Base-by-base conservation (phyloP, 768 basidiomycete genomes). In the Tylopilus intermedius region DNA sequence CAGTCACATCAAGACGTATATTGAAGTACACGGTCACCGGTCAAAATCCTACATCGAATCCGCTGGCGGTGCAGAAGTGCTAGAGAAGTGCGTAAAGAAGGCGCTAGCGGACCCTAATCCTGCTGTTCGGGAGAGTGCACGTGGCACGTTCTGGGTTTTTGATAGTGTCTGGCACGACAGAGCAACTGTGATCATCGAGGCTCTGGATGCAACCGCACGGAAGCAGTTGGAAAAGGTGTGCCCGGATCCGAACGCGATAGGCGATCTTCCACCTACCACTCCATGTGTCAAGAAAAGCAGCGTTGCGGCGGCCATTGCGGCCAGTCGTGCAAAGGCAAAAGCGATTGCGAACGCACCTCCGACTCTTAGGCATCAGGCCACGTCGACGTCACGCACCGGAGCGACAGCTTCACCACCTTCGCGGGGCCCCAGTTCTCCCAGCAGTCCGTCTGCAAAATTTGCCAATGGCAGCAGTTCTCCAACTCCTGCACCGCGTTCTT, bases 211-310 rank as follows among this genome's bases (percentile, higher is more conserved):
- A 1, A 71, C 70, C 13, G 83, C 82, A 15, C 78, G 83, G 55
- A 95, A 90, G 70, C 87, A 92, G 68, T 71, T 98, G 30, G 92
- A 96, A 65, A 94, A 88, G 71, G 82, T 74, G 2, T 90, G 91
- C 58, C 90, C 92, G 1, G 74, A 80, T 60, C 79, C 80, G 5
- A 72, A 74, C 38, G 65, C 50, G 10, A 58, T 75, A 18, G 71
- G 71, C 11, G 57, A 64, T 24, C 64, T 75, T 24, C 71, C 77
- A 29, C 76, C 79, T 3, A 79, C 80, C 8, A 81, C 86, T 14
- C 80, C 80, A 47, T 71, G 67, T 49, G 67, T 68, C 49, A 93
- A 92, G 72, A 93, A 93, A 69, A 81, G 81, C 42, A 90, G 89
- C 53, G 75, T 94, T 50, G 86, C 89, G 38, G 89, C 92, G 8